Evolutionary conservation across 2,329 filamentous ascomycete species (phyloP), one percentile per base, ranked within the genome.

Genomic region (Scedosporium dehoogii): DNA sequence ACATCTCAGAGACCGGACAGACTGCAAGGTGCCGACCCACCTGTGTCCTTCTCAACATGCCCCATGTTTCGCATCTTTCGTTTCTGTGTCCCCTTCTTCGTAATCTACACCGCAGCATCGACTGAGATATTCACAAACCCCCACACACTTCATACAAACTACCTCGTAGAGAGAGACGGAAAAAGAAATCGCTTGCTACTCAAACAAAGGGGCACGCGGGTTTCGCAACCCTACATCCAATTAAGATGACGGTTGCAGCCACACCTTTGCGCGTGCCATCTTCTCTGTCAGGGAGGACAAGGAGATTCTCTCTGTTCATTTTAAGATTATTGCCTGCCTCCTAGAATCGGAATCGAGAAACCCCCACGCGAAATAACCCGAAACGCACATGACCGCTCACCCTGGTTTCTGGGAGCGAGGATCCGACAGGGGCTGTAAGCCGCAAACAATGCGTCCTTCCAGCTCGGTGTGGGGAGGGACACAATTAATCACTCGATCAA

Each of bases 301-400:
- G 51, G 18, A 14, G 12, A 14, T 21, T 55, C 21, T 53, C n/a
- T 25, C 10, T 55, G 18, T 27, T 27, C 12, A 23, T 21, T 23
- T 23, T 23, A 6, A 23, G 51, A 48, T n/a, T 14, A 18, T 18
- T 21, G 14, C 16, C 21, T 48, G 51, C 2, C 18, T 55, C 23
- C 18, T 23, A 14, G 21, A 23, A 55, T 55, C 51, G 48, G 23
- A 23, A 23, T 21, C 23, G n/a, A n/a, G 21, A 12, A 55, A 16
- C 51, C 51, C 51, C 51, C 51, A 55, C 51, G 51, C 51, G 51
- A 55, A 55, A 55, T 55, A 55, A 55, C 51, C 51, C 51, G 51
- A 55, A 55, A 55, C 51, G 51, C 51, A 55, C 51, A 55, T 55
- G 51, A 55, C 51, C 21, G 12, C 51, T 55, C 12, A 55, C 51